Conservation (phyloP, 495 filamentous ascomycete species). For the Trichodelitschia bisporula region DNA sequence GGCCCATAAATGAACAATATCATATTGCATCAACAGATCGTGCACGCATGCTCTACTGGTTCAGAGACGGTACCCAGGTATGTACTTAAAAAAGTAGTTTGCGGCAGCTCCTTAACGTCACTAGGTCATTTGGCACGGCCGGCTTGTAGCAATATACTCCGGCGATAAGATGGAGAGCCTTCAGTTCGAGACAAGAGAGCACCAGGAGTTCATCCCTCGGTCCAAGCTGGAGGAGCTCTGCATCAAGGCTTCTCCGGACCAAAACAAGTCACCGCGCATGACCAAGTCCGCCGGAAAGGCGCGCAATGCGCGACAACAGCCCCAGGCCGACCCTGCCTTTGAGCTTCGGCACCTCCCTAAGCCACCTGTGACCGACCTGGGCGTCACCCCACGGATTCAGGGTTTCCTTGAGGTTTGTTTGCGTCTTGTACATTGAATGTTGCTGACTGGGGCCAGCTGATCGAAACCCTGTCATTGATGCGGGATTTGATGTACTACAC, state of each 20-base stretch:
- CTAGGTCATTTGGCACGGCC: constrained; percentile 10
- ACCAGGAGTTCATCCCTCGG: constrained; percentile 12
- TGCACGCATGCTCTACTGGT: constrained; percentile 15
- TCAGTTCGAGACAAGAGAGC: constrained; percentile 10
- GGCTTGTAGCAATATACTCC: constrained; percentile 11
- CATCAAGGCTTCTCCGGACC: constrained; percentile 7
- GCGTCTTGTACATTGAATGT: no score
- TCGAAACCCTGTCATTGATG: no score
- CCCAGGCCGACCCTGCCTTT: constrained; percentile 9
- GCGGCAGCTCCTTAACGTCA: constrained; percentile 3
- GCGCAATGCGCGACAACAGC: constrained; percentile 5
- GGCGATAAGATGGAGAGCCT: constrained; percentile 13
- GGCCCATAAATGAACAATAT: constrained; percentile 3
- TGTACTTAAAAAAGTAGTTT: constrained; percentile 3
- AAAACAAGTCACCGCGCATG: constrained; percentile 16
- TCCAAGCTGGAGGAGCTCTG: constrained; percentile 9
- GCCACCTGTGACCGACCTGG: constrained; percentile 8
- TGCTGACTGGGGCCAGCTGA: no score
- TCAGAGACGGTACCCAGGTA: constrained; percentile 14
- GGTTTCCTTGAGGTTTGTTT: constrained; percentile 16
- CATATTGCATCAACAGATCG: constrained; percentile 10
- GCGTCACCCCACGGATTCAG: constrained; percentile 10
- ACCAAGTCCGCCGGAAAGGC: constrained; percentile 10
- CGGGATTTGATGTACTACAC: no score
- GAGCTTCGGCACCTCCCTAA: constrained; percentile 10